Evolutionary conservation across 1,139 yeast genomes (phyloP).

Genomic region (Yamadazyma sp.): DNA sequence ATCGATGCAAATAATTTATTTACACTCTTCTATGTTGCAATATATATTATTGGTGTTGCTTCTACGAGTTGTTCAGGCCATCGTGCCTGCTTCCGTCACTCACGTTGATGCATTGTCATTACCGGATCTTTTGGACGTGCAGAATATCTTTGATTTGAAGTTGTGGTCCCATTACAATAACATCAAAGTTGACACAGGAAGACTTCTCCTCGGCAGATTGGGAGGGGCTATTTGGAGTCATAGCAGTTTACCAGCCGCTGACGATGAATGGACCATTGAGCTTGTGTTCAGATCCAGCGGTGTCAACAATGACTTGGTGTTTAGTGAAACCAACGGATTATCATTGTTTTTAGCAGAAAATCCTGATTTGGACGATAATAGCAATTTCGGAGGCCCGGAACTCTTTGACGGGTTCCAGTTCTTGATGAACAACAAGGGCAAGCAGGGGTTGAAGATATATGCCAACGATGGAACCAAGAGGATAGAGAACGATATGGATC

Average conservation of each 20-base stretch:
- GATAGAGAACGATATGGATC: slow-evolving; percentile 22
- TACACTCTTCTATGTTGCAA: not conserved
- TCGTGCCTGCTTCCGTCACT: slow-evolving; percentile 3
- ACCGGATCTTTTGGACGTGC: slow-evolving; percentile 31
- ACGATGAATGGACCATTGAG: slow-evolving; percentile 59
- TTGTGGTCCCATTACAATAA: slow-evolving; percentile 32
- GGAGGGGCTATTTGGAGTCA: slow-evolving; percentile 55
- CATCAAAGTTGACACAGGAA: slow-evolving; percentile 36
- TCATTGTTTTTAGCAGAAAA: slow-evolving; percentile 47
- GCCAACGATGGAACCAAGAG: slow-evolving; percentile 54
- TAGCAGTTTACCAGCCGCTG: slow-evolving; percentile 27
- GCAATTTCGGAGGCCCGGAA: slow-evolving; percentile 51
- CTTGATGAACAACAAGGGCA: slow-evolving; percentile 47
- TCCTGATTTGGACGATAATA: slow-evolving; percentile 22
- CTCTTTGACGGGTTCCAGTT: slow-evolving; percentile 63
- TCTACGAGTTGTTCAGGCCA: slow-evolving; percentile 2
- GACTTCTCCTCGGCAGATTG: slow-evolving; percentile 36
- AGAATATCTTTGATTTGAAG: slow-evolving; percentile 22
- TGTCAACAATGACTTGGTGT: slow-evolving; percentile 25
- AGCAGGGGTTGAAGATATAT: slow-evolving; percentile 55
- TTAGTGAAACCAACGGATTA: slow-evolving; percentile 42
- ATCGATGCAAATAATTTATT: not conserved
- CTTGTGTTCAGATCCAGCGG: slow-evolving; percentile 62
- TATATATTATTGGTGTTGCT: not conserved
- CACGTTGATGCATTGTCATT: slow-evolving; percentile 22